Evolutionary conservation across 306 rosid genomes (phyloP).

Genomic region (Hippophae tibetana): DNA sequence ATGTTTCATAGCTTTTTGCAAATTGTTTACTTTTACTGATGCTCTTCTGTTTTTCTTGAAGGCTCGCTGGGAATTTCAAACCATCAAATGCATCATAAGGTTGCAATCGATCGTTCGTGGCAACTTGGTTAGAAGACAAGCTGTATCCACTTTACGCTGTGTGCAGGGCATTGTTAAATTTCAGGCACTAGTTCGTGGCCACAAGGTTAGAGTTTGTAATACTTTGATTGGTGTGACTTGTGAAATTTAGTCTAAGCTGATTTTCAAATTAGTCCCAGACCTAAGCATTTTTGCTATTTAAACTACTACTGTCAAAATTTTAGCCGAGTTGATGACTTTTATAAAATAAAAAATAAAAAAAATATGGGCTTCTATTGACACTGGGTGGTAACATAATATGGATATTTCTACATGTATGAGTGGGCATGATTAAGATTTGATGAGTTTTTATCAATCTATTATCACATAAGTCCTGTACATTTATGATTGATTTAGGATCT

Average conservation of each 20-base stretch:
- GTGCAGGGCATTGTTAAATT: constrained; percentile 27
- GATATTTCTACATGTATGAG: neutral
- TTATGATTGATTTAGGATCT: too few relatives aligned
- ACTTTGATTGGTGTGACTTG: constrained; percentile 2
- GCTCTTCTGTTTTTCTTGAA: constrained; percentile 1
- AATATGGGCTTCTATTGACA: neutral
- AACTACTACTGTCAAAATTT: too few relatives aligned
- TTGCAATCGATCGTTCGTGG: constrained; percentile 31
- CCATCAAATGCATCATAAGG: constrained; percentile 21
- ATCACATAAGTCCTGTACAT: too few relatives aligned
- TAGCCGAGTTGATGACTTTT: too few relatives aligned
- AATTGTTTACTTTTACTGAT: neutral
- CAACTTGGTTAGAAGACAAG: constrained; percentile 34
- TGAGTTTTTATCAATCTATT: neutral
- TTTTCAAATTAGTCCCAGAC: neutral
- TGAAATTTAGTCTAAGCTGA: neutral
- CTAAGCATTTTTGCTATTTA: too few relatives aligned
- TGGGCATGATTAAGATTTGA: neutral
- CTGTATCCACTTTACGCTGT: constrained; percentile 24
- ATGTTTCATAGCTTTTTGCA: neutral
- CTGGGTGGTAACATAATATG: neutral
- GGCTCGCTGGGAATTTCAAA: constrained; percentile 29
- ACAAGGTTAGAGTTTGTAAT: constrained; percentile 18
- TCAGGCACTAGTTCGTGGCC: constrained; percentile 26
- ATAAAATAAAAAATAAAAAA: too few relatives aligned